These are phyloP conservation scores for Primulina tabacum DNA, from an alignment of 257 asterid genomes.

Conservation along the genomic window DNA sequence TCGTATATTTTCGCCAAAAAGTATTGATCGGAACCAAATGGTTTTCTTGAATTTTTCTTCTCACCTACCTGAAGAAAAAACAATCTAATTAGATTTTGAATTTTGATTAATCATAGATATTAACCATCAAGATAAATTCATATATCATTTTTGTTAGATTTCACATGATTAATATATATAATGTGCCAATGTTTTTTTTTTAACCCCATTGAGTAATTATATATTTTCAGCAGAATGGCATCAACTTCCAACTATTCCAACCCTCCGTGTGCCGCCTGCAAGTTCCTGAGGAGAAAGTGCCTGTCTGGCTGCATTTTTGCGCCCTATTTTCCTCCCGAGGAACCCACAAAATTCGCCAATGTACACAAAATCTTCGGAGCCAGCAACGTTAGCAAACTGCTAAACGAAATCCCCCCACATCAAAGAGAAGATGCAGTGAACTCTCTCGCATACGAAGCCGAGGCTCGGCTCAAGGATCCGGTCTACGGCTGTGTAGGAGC, in stretches of 20 bases:
- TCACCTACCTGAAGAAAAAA: no score
- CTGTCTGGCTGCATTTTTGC: constrained; percentile 57
- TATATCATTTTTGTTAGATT: not conserved
- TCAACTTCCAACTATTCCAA: constrained; percentile 47
- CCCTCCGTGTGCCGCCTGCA: constrained; percentile 93
- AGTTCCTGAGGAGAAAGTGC: constrained; percentile 71
- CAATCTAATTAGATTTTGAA: no score
- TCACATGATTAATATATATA: no score
- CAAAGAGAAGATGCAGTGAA: constrained; percentile 77
- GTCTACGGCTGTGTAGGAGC: constrained; percentile 85
- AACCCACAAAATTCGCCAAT: constrained; percentile 60
- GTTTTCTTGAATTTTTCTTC: no score
- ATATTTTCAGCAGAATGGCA: constrained; percentile 35
- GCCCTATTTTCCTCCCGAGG: constrained; percentile 75
- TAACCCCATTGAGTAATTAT: not conserved
- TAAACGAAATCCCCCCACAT: constrained; percentile 55
- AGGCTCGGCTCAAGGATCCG: constrained; percentile 66
- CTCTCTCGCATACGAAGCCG: constrained; percentile 81
- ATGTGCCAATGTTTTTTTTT: no score
- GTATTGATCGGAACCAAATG: no score
- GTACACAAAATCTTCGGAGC: constrained; percentile 82
- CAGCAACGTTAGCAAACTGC: constrained; percentile 69
- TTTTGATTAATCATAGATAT: no score
- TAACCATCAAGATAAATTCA: no score
- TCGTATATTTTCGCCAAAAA: no score